These are phyloP conservation scores for Colletotrichum sp. DNA, from an alignment of 2,329 filamentous ascomycete genomes.

Conservation along the genomic window DNA sequence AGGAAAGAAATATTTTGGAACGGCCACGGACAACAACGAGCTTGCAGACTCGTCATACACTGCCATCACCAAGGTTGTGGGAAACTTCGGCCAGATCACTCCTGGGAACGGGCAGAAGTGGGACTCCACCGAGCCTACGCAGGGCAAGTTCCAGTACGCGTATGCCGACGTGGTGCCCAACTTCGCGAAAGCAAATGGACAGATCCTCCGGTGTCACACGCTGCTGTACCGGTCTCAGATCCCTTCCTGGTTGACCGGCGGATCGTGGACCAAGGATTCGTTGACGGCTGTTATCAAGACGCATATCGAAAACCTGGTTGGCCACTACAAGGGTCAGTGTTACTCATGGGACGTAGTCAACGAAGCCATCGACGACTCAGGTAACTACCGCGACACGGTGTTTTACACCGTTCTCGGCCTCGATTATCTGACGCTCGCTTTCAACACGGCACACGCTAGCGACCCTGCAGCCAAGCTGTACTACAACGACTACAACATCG, in stretches of 20 bases:
- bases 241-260: conserved; percentile 47
- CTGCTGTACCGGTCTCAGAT: conserved; percentile 48
- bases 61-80: conserved; percentile 59
- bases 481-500: conserved; percentile 52
- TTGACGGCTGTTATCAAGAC: conserved; percentile 47
- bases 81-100: conserved; percentile 69
- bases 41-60: conserved; percentile 58
- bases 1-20: conserved; percentile 63
- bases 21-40: conserved; percentile 64
- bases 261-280: conserved; percentile 42
- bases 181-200: conserved; percentile 5
- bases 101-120: conserved; percentile 70
- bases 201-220: conserved; percentile 56
- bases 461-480: conserved; percentile 46
- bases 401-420: conserved; percentile 50
- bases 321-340: conserved; percentile 51
- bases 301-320: conserved; percentile 52
- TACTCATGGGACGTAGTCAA: conserved; percentile 59
- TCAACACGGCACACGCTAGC: conserved; percentile 46
- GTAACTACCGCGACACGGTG: conserved; percentile 37
- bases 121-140: conserved; percentile 64
- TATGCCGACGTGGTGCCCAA: conserved; percentile 62
- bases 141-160: conserved; percentile 62
- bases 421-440: conserved; percentile 50
- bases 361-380: conserved; percentile 51